A percentile compares a stretch with the other conserved stretches of the same genome.
Evolutionary conservation across 495 filamentous ascomycete species (phyloP).

Genomic region (Alectoria sarmentosa): DNA sequence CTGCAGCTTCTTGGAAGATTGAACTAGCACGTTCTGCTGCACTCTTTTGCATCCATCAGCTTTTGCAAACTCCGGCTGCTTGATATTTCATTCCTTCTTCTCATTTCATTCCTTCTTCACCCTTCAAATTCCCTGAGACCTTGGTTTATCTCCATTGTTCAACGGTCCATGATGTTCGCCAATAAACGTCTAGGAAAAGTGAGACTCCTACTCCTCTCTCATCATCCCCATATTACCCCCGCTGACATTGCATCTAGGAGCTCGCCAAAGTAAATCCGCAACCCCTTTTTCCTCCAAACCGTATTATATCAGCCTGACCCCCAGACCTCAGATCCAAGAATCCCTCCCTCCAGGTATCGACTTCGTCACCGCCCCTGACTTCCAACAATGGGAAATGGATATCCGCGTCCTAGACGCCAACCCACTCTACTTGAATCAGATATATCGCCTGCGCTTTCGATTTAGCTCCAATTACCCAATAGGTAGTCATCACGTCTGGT

Average conservation of each 20-base stretch:
- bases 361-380: conserved; percentile 70
- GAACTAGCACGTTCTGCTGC: background rate
- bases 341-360: conserved; percentile 61
- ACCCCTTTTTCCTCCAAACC: background rate
- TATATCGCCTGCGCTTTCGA: conserved; percentile 77
- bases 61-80: background rate
- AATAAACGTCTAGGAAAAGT: conserved; percentile 45
- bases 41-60: background rate
- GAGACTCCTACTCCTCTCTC: conserved; percentile 6
- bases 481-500: conserved; percentile 41
- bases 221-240: background rate
- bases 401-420: conserved; percentile 87
- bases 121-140: background rate
- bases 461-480: conserved; percentile 86
- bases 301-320: background rate
- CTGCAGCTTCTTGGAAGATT: background rate
- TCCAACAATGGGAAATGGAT: conserved; percentile 90
- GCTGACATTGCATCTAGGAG: conserved; percentile 11
- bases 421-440: conserved; percentile 76
- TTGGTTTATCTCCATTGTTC: background rate
- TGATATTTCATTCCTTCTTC: background rate
- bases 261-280: conserved; percentile 16
- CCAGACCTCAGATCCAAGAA: conserved; percentile 37
- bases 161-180: conserved; percentile 36
- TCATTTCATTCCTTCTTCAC: background rate